phyloP scores from a whole-genome alignment of 768 basidiomycete genomes.

The Candolleomyces eurysporus region DNA sequence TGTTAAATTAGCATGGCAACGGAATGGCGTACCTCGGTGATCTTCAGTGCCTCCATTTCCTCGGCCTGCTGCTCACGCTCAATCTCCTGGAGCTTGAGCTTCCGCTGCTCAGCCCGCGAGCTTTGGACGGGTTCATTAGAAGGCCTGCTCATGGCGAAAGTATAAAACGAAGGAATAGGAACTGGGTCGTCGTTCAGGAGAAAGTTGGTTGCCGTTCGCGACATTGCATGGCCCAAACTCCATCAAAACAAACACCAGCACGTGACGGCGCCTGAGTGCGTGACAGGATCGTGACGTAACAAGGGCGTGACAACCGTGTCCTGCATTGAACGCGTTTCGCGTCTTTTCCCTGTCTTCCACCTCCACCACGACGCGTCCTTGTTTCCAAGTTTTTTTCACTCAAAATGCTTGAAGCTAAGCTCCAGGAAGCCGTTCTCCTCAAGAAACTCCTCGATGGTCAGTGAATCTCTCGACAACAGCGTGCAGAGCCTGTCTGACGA shows the following conservation, averaged over 20 bases:
- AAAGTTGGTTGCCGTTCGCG: not conserved
- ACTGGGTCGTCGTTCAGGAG: not conserved
- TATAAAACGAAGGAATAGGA: not conserved
- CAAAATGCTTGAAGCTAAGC: conserved; percentile 87
- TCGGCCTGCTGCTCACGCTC: conserved; percentile 53
- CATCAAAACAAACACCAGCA: not conserved
- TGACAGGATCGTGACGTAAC: conserved; percentile 22
- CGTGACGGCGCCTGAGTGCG: not conserved
- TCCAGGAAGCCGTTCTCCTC: conserved; percentile 81
- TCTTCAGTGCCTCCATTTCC: conserved; percentile 53
- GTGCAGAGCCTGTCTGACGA: not conserved
- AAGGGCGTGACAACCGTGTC: conserved; percentile 13
- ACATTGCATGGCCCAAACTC: not conserved
- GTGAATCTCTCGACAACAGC: conserved; percentile 19
- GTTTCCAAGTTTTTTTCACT: conserved; percentile 13
- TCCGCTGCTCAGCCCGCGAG: conserved; percentile 46
- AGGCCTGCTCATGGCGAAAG: not conserved
- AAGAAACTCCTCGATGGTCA: conserved; percentile 93
- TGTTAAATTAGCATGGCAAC: not conserved
- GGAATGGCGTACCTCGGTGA: conserved; percentile 49
- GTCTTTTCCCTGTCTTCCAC: conserved; percentile 17
- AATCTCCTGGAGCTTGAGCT: conserved; percentile 43
- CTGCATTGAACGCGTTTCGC: conserved; percentile 34
- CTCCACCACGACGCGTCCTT: conserved; percentile 19
- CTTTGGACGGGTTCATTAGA: conserved; percentile 7